Evolutionary conservation across 805 yeast species (phyloP).

Genomic region (Candida xiaguanensis): DNA sequence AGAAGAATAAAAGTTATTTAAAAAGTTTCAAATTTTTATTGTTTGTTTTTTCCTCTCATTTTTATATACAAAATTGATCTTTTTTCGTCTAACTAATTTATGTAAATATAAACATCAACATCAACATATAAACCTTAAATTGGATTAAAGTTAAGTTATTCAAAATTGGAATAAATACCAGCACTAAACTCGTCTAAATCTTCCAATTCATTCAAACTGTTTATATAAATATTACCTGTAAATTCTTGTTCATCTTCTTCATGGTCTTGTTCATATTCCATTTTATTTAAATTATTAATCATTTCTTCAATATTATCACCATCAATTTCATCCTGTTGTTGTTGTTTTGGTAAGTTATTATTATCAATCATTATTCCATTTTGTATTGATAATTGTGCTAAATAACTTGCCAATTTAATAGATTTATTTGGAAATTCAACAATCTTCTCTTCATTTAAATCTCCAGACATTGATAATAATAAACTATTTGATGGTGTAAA

Average conservation of each 20-base stretch:
- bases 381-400: constrained; percentile 68
- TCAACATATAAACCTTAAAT: neutral
- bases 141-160: constrained; percentile 15
- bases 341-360: constrained; percentile 24
- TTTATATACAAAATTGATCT: too few relatives aligned
- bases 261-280: constrained; percentile 6
- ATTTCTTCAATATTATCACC: constrained; percentile 12
- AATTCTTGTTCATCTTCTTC: constrained; percentile 16
- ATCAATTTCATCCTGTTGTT: constrained; percentile 9
- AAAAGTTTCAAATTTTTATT: too few relatives aligned
- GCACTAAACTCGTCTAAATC: constrained; percentile 88
- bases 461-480: constrained; percentile 8
- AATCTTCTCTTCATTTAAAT: constrained; percentile 12
- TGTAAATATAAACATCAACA: neutral
- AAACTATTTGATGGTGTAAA: constrained; percentile 10
- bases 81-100: neutral
- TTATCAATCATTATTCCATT: constrained; percentile 50
- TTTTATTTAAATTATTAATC: constrained; percentile 8
- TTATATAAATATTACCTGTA: constrained; percentile 36
- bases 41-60: too few relatives aligned
- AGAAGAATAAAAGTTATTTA: too few relatives aligned
- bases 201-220: constrained; percentile 37
- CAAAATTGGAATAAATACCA: constrained; percentile 79
- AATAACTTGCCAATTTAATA: constrained; percentile 60
- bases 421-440: constrained; percentile 15